Evolutionary conservation across 129 eudicot species (phyloP).

Genomic region (Tagetes patula): DNA sequence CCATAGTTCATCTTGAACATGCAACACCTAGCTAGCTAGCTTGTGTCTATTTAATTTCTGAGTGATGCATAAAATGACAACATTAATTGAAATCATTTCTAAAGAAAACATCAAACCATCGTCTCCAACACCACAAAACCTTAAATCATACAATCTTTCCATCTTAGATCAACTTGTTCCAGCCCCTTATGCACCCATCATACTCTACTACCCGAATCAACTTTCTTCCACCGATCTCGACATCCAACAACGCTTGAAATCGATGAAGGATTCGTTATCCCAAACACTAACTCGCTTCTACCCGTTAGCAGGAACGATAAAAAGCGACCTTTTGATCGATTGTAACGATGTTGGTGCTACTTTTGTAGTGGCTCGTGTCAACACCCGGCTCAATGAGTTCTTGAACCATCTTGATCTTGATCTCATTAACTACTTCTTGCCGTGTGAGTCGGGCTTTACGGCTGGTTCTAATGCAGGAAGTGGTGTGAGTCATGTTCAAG

Average conservation of each 20-base stretch:
- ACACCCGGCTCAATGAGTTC: slow-evolving; percentile 5
- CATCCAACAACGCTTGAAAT: neutral
- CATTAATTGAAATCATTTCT: slow-evolving; percentile 2
- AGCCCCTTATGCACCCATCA: slow-evolving; percentile 22
- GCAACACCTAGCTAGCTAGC: too few species aligned
- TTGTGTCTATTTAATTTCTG: too few species aligned
- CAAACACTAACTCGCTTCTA: slow-evolving; percentile 30
- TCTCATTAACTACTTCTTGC: slow-evolving; percentile 22
- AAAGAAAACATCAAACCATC: slow-evolving; percentile 29
- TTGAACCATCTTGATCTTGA: slow-evolving; percentile 10
- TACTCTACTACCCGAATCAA: slow-evolving; percentile 13
- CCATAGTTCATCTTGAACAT: too few species aligned
- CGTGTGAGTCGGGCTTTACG: slow-evolving; percentile 2
- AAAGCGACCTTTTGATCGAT: slow-evolving; percentile 20
- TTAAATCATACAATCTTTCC: slow-evolving; percentile 20
- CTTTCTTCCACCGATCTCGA: neutral
- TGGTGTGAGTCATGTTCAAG: slow-evolving; percentile 32
- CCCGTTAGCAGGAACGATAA: slow-evolving; percentile 34
- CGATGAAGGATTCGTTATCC: slow-evolving; percentile 26
- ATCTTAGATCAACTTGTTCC: slow-evolving; percentile 22
- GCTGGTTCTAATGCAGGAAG: neutral
- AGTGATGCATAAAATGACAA: slow-evolving; percentile 13
- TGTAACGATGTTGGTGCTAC: slow-evolving; percentile 35
- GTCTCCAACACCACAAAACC: slow-evolving; percentile 34
- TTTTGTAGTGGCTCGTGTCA: slow-evolving; percentile 18